Base-by-base conservation (phyloP, 768 basidiomycete genomes). In the Podaxis carcinomalis region DNA sequence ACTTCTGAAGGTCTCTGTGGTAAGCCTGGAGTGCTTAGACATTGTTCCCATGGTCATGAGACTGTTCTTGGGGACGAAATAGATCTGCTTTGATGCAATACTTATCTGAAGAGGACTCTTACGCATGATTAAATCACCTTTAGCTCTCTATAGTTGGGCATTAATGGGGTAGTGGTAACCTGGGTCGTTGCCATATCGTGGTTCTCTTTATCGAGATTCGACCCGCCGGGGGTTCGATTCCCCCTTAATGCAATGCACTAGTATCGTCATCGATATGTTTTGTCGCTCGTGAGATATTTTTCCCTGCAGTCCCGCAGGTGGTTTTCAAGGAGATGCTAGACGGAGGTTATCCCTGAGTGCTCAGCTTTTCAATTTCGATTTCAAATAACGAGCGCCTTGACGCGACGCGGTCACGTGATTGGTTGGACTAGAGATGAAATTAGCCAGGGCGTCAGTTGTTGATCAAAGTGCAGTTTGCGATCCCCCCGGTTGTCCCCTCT, bases 111-210 rank as follows among this genome's bases (percentile, higher is more conserved):
- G 27, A 28, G 27, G 6, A 28, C 6, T 28, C 27, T 27, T 27
- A 27, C 5, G 5, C 27, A 0, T 28, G 27, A 28, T 28, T 6
- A 28, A 28, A 27, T 6, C 1, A 27, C 27, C 5, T 5, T n/a
- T 14, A n/a, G 40, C 40, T 5, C 4, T 5, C 7, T 1, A 5
- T 14, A 42, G 11, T 5, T 3, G 1, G n/a, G 61, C 61, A 62
- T 62, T 62, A 62, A 62, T 62, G 62, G 62, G 62, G 62, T 62
- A 62, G 62, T 62, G 62, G 62, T 62, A 62, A 62, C 56, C 56
- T 62, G 62, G 62, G 56, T 62, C 62, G 62, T 62, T 62, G 62
- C 62, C 62, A 62, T 58, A 32, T 9, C 2, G 32, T 9, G 32
- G 7, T 32, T 32, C 0, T 2, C 16, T 16, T 23, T 23, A 2